phyloP scores from a whole-genome alignment of 2,329 filamentous ascomycete species.

The Aspergillus udagawae region DNA sequence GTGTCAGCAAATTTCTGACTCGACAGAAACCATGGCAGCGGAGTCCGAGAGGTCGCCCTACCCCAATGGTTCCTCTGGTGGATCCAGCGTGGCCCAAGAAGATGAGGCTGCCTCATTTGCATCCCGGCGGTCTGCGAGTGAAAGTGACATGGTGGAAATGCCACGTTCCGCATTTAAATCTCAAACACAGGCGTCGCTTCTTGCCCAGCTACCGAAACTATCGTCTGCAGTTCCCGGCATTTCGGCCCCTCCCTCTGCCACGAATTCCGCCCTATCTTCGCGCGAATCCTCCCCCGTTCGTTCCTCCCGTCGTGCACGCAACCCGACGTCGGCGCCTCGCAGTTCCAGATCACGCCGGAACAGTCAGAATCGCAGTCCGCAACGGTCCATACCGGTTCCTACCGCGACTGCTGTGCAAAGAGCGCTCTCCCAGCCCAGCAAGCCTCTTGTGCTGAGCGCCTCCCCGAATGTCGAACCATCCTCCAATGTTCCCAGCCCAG shows the following conservation, averaged over 20 bases:
- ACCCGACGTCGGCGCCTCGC: conserved; percentile 29
- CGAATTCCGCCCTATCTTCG: conserved; percentile 46
- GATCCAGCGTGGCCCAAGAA: conserved; percentile 24
- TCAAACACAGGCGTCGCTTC: conserved; percentile 19
- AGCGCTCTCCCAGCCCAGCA: conserved; percentile 64
- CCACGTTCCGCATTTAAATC: conserved; percentile 25
- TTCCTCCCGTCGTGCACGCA: conserved; percentile 26
- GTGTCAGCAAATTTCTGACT: conserved; percentile 25
- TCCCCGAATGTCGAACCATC: conserved; percentile 58
- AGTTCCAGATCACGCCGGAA: conserved; percentile 59
- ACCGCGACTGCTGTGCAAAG: conserved; percentile 62
- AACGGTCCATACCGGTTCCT: conserved; percentile 50
- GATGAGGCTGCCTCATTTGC: conserved; percentile 23
- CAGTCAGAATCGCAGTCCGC: conserved; percentile 64
- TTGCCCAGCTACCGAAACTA: conserved; percentile 32
- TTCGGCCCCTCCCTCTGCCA: conserved; percentile 34
- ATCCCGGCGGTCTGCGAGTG: conserved; percentile 25
- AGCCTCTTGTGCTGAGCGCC: conserved; percentile 58
- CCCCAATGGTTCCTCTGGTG: conserved; percentile 28
- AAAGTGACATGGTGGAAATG: conserved; percentile 27
- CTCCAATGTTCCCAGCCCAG: conserved; percentile 59
- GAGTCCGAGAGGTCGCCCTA: conserved; percentile 36
- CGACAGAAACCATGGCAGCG: conserved; percentile 30
- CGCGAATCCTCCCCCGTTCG: conserved; percentile 47
- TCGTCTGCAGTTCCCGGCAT: conserved; percentile 22